phyloP scores from a whole-genome alignment of 1,139 yeast genomes.

The Nakaseomyces kungkrabaensis region DNA sequence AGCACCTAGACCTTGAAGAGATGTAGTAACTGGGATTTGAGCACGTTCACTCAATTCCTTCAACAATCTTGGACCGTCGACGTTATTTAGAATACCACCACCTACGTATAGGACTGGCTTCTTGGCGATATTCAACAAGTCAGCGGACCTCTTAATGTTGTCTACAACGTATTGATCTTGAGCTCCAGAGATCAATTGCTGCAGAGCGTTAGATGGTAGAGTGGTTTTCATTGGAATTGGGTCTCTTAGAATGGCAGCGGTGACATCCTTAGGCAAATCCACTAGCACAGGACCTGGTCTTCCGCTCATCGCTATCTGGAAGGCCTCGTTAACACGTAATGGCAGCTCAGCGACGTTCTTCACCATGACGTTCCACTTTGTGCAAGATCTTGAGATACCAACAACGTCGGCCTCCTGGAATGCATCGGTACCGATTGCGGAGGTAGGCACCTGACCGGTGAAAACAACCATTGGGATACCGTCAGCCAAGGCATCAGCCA shows the following conservation, averaged over 20 bases:
- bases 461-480: slow-evolving; percentile 98
- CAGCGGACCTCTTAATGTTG: slow-evolving; percentile 69
- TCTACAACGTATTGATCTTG: slow-evolving; percentile 69
- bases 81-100: slow-evolving; percentile 74
- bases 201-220: slow-evolving; percentile 72
- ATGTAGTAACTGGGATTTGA: slow-evolving; percentile 88
- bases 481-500: slow-evolving; percentile 96
- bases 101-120: slow-evolving; percentile 87
- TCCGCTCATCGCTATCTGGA: slow-evolving; percentile 90
- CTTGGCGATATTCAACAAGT: slow-evolving; percentile 69
- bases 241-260: slow-evolving; percentile 78
- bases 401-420: slow-evolving; percentile 98
- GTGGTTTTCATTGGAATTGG: slow-evolving; percentile 82
- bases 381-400: slow-evolving; percentile 93
- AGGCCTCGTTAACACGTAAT: slow-evolving; percentile 91
- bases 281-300: slow-evolving; percentile 98
- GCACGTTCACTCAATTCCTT: slow-evolving; percentile 87
- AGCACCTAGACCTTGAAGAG: slow-evolving; percentile 88
- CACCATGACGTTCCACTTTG: slow-evolving; percentile 99
- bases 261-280: slow-evolving; percentile 95
- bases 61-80: slow-evolving; percentile 69
- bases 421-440: slow-evolving; percentile 95
- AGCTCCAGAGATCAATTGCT: slow-evolving; percentile 59
- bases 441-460: slow-evolving; percentile 93
- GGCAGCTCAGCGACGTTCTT: slow-evolving; percentile 91